Percentiles rank a stretch among this genome's conserved stretches.
Conservation (phyloP, 192 early-diverging fungal species). For the Coemansia guatemalensis region DNA sequence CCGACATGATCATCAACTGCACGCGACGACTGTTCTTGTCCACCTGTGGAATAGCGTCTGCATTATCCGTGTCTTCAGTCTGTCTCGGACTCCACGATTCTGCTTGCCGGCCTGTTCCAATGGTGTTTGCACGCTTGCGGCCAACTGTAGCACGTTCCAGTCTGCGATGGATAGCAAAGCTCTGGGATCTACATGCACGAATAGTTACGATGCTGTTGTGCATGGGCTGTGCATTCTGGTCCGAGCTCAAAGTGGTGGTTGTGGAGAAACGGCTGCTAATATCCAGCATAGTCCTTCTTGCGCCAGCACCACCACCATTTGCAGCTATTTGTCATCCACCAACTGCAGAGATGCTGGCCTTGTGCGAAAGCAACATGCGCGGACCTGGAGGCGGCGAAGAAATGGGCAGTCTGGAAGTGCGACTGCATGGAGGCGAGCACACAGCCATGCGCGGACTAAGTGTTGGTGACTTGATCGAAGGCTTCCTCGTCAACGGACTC, state of each 20-base stretch:
- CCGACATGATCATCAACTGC: constrained; percentile 31
- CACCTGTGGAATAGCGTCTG: constrained; percentile 14
- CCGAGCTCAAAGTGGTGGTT: neutral
- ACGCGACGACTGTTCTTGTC: constrained; percentile 32
- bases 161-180: constrained; percentile 39
- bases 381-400: constrained; percentile 9
- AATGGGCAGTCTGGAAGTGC: constrained; percentile 15
- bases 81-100: constrained; percentile 1
- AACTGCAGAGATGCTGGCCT: constrained; percentile 47
- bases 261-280: neutral
- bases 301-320: too few relatives aligned
- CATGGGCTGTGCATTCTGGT: neutral
- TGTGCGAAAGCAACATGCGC: constrained; percentile 31
- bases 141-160: constrained; percentile 28
- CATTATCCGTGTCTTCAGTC: neutral
- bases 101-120: constrained; percentile 36
- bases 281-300: neutral
- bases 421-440: neutral
- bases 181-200: constrained; percentile 37
- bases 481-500: constrained; percentile 38
- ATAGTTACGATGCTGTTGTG: constrained; percentile 29
- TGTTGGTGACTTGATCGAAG: constrained; percentile 18
- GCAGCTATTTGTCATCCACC: constrained; percentile 19
- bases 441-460: constrained; percentile 1
- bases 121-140: constrained; percentile 45